Evolutionary conservation across 768 basidiomycete species (phyloP), one percentile per base, ranked within the genome.

Genomic region (Jaapia argillacea): DNA sequence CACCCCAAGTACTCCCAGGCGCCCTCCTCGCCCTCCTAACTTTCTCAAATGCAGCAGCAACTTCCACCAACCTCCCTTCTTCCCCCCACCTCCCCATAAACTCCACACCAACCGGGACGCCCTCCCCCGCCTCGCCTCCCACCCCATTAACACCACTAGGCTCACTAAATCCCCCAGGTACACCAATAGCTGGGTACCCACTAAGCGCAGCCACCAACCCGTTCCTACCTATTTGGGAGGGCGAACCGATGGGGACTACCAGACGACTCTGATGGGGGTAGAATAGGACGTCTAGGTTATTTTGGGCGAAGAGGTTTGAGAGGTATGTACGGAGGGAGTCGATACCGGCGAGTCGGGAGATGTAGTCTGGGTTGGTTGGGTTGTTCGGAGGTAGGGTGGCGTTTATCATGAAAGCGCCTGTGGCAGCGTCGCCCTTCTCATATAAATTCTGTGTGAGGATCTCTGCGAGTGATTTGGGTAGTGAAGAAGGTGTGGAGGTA

Each of bases 71-170:
- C 37, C 22, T 38, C 21, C 37, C 37, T 22, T 38, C 37, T 21
- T 38, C 37, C 13, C 12, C 12, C 21, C 13, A 21, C 21, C 37
- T 10, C 7, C 37, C 37, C 10, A 38, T 10, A 22, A 38, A 38
- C 37, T 38, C 37, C 37, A 38, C 37, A 10, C 37, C 37, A 10
- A 38, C 37, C 10, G 37, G 37, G 10, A 38, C 21, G 37, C 37
- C 37, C 28, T 10, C 16, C 28, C 10, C 10, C 28, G 28, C 28
- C n/a, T n/a, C n/a, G n/a, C n/a, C n/a, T n/a, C n/a, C n/a, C 16
- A 33, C 31, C 10, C 10, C 10, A 10, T 10, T 16, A 7, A 21
- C 22, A 7, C 21, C 37, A 38, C 37, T 38, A 7, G 37, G 37
- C 7, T 38, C 37, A 21, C 10, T 10, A 21, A 38, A 38, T 7